Conservation (phyloP, 345 rosid species). For the Microcos paniculata region DNA sequence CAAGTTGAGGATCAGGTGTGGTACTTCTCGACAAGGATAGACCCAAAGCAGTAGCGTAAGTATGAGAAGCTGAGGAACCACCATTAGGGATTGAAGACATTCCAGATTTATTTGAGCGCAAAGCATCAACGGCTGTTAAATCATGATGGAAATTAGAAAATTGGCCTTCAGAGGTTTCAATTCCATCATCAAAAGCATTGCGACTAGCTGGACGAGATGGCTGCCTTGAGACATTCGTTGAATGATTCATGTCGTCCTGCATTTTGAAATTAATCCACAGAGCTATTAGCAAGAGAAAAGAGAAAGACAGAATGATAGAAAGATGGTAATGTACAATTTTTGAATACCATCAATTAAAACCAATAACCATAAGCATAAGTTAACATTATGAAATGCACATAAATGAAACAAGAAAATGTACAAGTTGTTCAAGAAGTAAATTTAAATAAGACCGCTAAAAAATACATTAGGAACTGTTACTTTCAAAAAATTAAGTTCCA, state of each 20-base stretch:
- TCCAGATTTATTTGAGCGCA: constrained; percentile 36
- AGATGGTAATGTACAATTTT: not conserved
- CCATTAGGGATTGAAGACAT: constrained; percentile 23
- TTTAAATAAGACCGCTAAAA: not conserved
- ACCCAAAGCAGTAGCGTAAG: constrained; percentile 63
- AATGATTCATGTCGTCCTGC: constrained; percentile 57
- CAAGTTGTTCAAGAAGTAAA: not conserved
- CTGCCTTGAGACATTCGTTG: constrained; percentile 40
- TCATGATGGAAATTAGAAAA: constrained; percentile 42
- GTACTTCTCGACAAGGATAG: constrained; percentile 59
- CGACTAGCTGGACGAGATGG: constrained; percentile 62
- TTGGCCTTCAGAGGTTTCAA: constrained; percentile 44
- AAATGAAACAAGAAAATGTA: not conserved
- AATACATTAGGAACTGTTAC: not conserved
- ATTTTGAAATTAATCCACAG: constrained; percentile 21
- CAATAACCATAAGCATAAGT: not conserved
- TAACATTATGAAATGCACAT: not conserved
- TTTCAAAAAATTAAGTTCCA: not conserved
- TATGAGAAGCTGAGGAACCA: constrained; percentile 46
- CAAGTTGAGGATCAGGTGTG: constrained; percentile 64
- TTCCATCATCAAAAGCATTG: constrained; percentile 47
- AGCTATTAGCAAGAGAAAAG: constrained; percentile 5
- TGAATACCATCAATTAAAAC: constrained; percentile 6
- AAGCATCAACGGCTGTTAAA: constrained; percentile 37
- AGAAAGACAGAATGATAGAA: not conserved